Conservation (phyloP, 495 filamentous ascomycete species). For the Talaromyces wortmannii region DNA sequence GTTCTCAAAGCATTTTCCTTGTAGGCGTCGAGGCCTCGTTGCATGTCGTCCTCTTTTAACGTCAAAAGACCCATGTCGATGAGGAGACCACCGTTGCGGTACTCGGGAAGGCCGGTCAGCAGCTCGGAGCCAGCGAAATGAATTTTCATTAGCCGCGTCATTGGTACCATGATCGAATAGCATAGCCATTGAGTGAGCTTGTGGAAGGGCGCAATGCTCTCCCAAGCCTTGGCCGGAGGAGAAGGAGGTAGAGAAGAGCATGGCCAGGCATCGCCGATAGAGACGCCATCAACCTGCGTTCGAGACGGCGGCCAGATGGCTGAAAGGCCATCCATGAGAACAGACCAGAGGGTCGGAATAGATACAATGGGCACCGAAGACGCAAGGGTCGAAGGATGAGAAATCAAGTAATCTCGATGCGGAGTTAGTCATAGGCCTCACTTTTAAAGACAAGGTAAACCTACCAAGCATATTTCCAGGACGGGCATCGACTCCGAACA, state of each 20-base stretch:
- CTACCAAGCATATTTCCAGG: slow-evolving; percentile 94
- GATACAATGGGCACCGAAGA: slow-evolving; percentile 81
- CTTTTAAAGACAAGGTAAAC: not conserved
- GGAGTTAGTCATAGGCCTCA: slow-evolving; percentile 4
- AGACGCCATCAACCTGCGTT: slow-evolving; percentile 80
- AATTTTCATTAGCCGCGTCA: slow-evolving; percentile 55
- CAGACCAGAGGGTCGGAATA: slow-evolving; percentile 86
- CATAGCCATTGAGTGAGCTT: slow-evolving; percentile 72
- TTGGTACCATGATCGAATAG: slow-evolving; percentile 67
- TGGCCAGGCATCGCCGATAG: slow-evolving; percentile 92
- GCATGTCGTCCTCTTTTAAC: slow-evolving; percentile 49
- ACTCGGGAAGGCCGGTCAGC: slow-evolving; percentile 61
- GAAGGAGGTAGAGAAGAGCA: slow-evolving; percentile 73
- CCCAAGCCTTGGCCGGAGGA: slow-evolving; percentile 73
- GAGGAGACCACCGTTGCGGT: slow-evolving; percentile 64
- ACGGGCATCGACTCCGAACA: slow-evolving; percentile 77
- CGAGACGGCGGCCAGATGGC: slow-evolving; percentile 87
- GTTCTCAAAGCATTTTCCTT: slow-evolving; percentile 64
- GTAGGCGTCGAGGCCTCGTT: slow-evolving; percentile 64
- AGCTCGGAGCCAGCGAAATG: slow-evolving; percentile 58
- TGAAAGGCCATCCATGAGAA: slow-evolving; percentile 80
- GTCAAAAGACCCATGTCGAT: slow-evolving; percentile 58
- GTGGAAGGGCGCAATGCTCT: slow-evolving; percentile 84
- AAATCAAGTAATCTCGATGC: slow-evolving; percentile 76
- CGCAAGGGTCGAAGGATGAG: slow-evolving; percentile 79